Conservation (phyloP, 164 flowering plant species). For the Amborella trichopoda region DNA sequence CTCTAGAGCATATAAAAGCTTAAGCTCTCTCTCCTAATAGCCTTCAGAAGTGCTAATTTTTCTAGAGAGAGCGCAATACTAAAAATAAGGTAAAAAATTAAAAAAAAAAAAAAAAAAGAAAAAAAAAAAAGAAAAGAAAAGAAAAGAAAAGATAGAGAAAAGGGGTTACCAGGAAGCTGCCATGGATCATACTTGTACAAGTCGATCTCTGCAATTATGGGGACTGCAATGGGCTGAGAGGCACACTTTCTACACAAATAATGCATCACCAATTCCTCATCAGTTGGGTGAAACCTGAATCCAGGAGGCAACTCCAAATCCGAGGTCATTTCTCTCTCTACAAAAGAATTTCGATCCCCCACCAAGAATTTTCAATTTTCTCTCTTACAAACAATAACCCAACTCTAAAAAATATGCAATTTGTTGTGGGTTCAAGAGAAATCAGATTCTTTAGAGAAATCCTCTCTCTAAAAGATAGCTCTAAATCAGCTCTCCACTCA, state of each 20-base stretch:
- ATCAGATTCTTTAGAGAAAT: no score
- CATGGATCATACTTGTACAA: conserved; percentile 11
- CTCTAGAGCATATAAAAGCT: no score
- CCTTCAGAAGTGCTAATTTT: no score
- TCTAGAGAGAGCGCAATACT: not conserved
- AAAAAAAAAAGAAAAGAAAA: not conserved
- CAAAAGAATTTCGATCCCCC: no score
- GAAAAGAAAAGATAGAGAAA: not conserved
- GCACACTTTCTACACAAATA: conserved; percentile 11
- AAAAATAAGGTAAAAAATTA: not conserved
- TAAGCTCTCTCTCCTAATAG: no score
- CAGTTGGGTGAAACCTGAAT: conserved; percentile 12
- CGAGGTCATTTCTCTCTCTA: conserved; percentile 3
- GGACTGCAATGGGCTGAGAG: conserved; percentile 11
- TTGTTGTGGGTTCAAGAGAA: no score
- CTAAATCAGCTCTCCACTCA: no score
- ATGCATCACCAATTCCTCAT: conserved; percentile 10
- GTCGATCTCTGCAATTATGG: conserved; percentile 13
- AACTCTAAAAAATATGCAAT: no score
- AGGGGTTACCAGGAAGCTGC: conserved; percentile 13
- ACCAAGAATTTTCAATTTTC: no score
- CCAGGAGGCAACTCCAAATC: conserved; percentile 13
- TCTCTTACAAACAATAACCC: no score
- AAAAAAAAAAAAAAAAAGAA: not conserved
- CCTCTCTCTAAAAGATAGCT: no score